Evolutionary conservation across 352 stramenopile species (phyloP), one percentile per base, ranked within the genome.

Genomic region (Globisporangium takayamanum): DNA sequence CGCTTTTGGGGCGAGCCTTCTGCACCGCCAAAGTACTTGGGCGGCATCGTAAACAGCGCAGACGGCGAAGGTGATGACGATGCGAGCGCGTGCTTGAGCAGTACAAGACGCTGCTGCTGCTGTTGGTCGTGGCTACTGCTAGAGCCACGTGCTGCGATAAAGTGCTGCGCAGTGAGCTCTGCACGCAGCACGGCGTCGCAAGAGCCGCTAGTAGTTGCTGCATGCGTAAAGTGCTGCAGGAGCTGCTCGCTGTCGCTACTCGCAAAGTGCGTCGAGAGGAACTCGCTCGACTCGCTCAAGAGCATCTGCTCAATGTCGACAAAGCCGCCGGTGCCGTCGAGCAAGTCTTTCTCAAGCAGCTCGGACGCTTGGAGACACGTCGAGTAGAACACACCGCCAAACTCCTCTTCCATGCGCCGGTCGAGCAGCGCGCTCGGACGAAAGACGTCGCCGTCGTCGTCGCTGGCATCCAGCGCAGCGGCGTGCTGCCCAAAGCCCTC

Each of bases 301-400:
- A 89, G 64, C 73, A 89, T 76, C 44, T 84, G 80, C 66, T 89
- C 80, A n/a, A 89, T 76, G 50, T 89, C 76, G 44, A 70, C 70
- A 50, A 74, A 68, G 1, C 57, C 67, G 30, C 72, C 57, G 6
- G 66, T 76, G 33, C 49, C 49, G 30, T 28, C 49, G 16, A 54
- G 49, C 49, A 68, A 52, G 50, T 58, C 58, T 52, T 48, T 72
- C 57, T 69, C 41, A 5, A 60, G 30, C 15, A 65, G 53, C 46
- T 65, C 59, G 10, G 58, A 63, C 30, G 46, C 47, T 25, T 60
- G 67, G 52, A 78, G 76, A 22, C 62, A 72, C n/a, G 70, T 70
- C 50, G 59, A 61, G 49, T 57, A 76, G 15, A 73, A 61, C 42
- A 67, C 63, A 22, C 48, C 63, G 15, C 66, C 67, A 55, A 74